Conservation (phyloP, 169 alveolate species). For the Plasmodium fragile region DNA sequence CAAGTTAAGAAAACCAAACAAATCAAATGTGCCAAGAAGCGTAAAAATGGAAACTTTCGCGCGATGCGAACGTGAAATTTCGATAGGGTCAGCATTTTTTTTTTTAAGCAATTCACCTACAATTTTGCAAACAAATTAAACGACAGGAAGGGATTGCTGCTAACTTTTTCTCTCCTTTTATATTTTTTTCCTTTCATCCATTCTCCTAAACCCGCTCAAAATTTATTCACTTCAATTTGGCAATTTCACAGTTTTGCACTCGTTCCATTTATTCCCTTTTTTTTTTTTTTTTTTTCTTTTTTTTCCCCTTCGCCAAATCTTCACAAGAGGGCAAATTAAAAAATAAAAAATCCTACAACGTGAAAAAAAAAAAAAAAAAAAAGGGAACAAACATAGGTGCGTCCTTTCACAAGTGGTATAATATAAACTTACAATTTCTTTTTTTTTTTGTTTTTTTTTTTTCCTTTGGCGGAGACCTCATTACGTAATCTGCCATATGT, state of each 20-base stretch:
- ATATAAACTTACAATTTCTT: not conserved
- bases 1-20: not conserved
- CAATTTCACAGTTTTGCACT: not conserved
- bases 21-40: not conserved
- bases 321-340: not conserved
- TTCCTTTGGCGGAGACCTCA: not conserved
- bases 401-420: not conserved
- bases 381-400: not conserved
- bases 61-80: not conserved
- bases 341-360: conserved; percentile 9
- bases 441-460: conserved; percentile 1
- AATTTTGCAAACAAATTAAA: not conserved
- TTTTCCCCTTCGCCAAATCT: not conserved
- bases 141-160: not conserved
- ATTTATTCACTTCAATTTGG: not conserved
- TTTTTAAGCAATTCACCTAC: conserved; percentile 7
- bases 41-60: not conserved
- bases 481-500: not conserved
- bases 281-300: not conserved
- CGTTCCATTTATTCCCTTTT: not conserved
- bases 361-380: not conserved
- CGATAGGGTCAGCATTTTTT: not conserved
- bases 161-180: not conserved
- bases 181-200: not conserved
- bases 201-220: not conserved